Evolutionary conservation across 1,284 basidiomycete genomes (phyloP).

Genomic region (Rugosomyces carneus): DNA sequence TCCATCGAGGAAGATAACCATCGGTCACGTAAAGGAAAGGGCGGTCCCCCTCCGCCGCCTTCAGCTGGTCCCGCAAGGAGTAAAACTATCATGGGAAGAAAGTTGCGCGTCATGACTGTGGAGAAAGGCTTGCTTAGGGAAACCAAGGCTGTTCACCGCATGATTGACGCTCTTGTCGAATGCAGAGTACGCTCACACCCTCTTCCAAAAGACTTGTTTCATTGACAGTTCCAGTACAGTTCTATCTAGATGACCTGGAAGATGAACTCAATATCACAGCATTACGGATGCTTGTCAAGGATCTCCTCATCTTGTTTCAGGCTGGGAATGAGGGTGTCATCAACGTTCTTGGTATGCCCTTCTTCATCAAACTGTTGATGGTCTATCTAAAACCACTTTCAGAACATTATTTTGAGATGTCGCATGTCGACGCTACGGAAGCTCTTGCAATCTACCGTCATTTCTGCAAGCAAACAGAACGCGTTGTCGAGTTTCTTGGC

Average conservation of each 20-base stretch:
- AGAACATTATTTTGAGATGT: slow-evolving; percentile 99
- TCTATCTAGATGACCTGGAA: slow-evolving; percentile 90
- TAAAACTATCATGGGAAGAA: slow-evolving; percentile 76
- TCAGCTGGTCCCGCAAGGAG: slow-evolving; percentile 45
- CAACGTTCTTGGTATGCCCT: slow-evolving; percentile 76
- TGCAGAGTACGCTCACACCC: slow-evolving; percentile 62
- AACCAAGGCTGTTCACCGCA: slow-evolving; percentile 84
- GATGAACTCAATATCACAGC: slow-evolving; percentile 90
- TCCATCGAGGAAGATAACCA: slow-evolving; percentile 51
- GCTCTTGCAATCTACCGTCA: slow-evolving; percentile 88
- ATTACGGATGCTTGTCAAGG: slow-evolving; percentile 94
- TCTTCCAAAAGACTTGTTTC: not conserved
- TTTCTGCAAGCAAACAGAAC: slow-evolving; percentile 93
- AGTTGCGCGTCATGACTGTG: slow-evolving; percentile 87
- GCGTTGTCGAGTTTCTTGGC: slow-evolving; percentile 91
- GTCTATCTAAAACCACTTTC: not conserved
- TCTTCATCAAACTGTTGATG: too few species aligned
- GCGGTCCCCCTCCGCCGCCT: slow-evolving; percentile 16
- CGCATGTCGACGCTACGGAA: slow-evolving; percentile 81
- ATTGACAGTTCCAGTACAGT: slow-evolving; percentile 41
- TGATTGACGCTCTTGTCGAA: slow-evolving; percentile 83
- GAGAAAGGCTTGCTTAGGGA: slow-evolving; percentile 94
- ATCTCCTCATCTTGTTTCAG: slow-evolving; percentile 92
- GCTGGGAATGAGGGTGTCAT: slow-evolving; percentile 98
- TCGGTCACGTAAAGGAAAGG: slow-evolving; percentile 24